Evolutionary conservation across 2,329 filamentous ascomycete genomes (phyloP).

Genomic region (Mollisiaceae sp.): DNA sequence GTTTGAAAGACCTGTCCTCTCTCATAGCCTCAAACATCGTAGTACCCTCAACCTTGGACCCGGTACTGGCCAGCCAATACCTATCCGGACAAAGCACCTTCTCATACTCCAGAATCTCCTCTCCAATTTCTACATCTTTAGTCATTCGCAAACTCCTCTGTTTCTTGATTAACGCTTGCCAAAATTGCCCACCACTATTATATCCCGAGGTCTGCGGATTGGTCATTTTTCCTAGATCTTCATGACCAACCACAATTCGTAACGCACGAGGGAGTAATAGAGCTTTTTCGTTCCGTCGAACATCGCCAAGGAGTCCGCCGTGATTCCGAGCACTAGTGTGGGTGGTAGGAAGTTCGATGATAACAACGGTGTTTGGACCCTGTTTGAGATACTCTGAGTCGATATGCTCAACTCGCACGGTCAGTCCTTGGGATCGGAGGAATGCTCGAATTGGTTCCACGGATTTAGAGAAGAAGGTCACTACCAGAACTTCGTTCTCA

Average conservation of each 20-base stretch:
- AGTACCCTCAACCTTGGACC: too few relatives aligned
- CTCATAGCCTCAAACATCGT: too few relatives aligned
- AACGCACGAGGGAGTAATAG: neutral
- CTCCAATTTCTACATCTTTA: neutral
- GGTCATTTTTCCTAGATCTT: neutral
- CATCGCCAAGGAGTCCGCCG: neutral
- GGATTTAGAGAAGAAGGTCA: neutral
- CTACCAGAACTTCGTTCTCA: neutral
- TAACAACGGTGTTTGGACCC: neutral
- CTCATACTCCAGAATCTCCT: conserved; percentile 8
- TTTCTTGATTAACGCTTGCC: neutral
- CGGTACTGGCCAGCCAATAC: too few relatives aligned
- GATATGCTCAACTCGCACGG: conserved; percentile 1
- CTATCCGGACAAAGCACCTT: neutral
- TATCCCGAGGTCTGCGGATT: too few relatives aligned
- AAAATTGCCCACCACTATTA: neutral
- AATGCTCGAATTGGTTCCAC: neutral
- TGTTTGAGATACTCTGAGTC: neutral
- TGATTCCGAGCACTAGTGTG: neutral
- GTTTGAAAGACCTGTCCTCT: too few relatives aligned
- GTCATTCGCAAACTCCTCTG: neutral
- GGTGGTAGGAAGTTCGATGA: neutral
- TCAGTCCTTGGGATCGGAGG: neutral
- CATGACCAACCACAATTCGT: neutral
- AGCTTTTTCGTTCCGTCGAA: neutral